Evolutionary conservation across 371 early-diverging fungal genomes (phyloP).

Genomic region (Choanephora cucurbitarum): DNA sequence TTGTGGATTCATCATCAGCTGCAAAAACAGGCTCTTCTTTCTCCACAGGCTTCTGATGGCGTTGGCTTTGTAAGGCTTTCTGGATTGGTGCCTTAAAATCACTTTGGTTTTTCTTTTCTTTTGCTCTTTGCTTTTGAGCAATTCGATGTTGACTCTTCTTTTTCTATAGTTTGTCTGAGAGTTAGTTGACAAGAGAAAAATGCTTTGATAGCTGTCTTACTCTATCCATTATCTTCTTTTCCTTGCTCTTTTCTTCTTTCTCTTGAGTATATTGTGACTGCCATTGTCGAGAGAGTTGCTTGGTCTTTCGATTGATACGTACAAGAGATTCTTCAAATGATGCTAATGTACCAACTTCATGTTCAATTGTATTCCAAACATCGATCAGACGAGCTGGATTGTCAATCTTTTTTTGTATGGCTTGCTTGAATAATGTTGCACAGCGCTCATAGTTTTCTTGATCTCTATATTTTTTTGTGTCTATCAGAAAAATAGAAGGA

Average conservation of each 20-base stretch:
- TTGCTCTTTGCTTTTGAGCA: slow-evolving; percentile 20
- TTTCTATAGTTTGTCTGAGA: slow-evolving; percentile 15
- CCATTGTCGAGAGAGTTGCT: slow-evolving; percentile 33
- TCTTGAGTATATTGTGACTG: slow-evolving; percentile 16
- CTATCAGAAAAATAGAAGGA: no score
- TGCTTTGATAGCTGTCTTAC: background rate
- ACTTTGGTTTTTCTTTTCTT: slow-evolving; percentile 17
- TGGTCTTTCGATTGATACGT: slow-evolving; percentile 29
- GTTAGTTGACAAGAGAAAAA: background rate
- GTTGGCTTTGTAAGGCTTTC: background rate
- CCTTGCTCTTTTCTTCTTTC: slow-evolving; percentile 3
- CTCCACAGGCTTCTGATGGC: background rate
- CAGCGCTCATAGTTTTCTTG: slow-evolving; percentile 33
- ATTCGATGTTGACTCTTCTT: slow-evolving; percentile 32
- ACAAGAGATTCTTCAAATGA: slow-evolving; percentile 28
- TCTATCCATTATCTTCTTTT: slow-evolving; percentile 8
- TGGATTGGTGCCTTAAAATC: background rate
- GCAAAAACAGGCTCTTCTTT: background rate
- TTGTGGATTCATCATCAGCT: background rate
- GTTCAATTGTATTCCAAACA: slow-evolving; percentile 53
- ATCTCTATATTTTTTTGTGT: slow-evolving; percentile 7
- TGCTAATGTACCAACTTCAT: slow-evolving; percentile 46
- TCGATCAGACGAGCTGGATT: slow-evolving; percentile 54
- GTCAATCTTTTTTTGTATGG: slow-evolving; percentile 41
- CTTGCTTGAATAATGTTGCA: slow-evolving; percentile 42